Percentiles rank a stretch among this genome's conserved stretches.
Conservation (phyloP, 1,284 basidiomycete genomes). For the Rhodotorula sp. region DNA sequence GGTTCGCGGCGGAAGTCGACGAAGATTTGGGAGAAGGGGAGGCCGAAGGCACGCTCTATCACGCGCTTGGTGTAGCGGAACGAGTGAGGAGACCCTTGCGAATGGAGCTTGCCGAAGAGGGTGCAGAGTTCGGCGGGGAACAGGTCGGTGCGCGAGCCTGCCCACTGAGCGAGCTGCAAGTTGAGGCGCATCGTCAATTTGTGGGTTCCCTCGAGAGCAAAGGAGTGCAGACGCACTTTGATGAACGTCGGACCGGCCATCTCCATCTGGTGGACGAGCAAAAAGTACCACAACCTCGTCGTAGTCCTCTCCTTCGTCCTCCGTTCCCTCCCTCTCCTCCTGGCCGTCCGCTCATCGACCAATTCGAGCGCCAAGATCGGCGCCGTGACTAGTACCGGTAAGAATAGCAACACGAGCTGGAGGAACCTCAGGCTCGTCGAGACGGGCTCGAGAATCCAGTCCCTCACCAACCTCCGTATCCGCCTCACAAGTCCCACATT, state of each 20-base stretch:
- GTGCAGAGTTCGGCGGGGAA: slow-evolving; percentile 92
- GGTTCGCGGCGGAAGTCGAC: slow-evolving; percentile 82
- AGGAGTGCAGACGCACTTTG: slow-evolving; percentile 61
- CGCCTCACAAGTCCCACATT: slow-evolving; percentile 8
- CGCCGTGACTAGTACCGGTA: slow-evolving; percentile 77
- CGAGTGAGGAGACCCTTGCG: slow-evolving; percentile 79
- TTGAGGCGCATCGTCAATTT: background rate
- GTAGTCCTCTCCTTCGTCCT: slow-evolving; percentile 61
- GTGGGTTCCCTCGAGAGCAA: background rate
- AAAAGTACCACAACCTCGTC: slow-evolving; percentile 81
- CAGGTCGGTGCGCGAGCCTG: slow-evolving; percentile 88
- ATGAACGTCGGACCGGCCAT: slow-evolving; percentile 94
- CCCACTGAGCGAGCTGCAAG: slow-evolving; percentile 90
- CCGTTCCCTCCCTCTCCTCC: slow-evolving; percentile 42
- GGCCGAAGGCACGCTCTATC: slow-evolving; percentile 77
- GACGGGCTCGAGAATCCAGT: slow-evolving; percentile 76
- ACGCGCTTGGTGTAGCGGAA: slow-evolving; percentile 76
- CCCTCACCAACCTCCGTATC: slow-evolving; percentile 12
- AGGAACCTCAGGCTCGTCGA: slow-evolving; percentile 80
- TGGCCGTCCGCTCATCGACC: slow-evolving; percentile 46
- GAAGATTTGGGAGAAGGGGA: slow-evolving; percentile 79
- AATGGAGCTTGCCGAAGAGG: slow-evolving; percentile 81
- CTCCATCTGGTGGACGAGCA: slow-evolving; percentile 87
- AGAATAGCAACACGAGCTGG: slow-evolving; percentile 76
- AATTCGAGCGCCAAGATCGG: slow-evolving; percentile 78